Evolutionary conservation across 1,139 yeast genomes (phyloP), one percentile per base, ranked within the genome.

Genomic region (Blastobotrys illinoisensis): DNA sequence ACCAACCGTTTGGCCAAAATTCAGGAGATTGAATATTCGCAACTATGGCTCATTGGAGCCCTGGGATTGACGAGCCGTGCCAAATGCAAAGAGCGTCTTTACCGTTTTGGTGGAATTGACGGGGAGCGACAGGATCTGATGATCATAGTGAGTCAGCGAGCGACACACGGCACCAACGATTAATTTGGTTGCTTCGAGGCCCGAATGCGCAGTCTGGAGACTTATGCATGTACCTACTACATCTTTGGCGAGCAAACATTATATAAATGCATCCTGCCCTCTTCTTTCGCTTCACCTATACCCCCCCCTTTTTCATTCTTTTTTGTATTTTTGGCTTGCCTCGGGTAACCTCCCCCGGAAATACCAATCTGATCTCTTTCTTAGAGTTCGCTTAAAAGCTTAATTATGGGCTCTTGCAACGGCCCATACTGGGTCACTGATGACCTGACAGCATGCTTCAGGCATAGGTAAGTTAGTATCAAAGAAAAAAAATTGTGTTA

Each of bases 381-480:
- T 32, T 32, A 13, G 16, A 16, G 16, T n/a, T 32, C 16, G 13
- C 3, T 16, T 32, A 6, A 11, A 32, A 7, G 16, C 3, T 32
- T 32, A 14, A 32, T n/a, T 32, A 32, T 32, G 40, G 40, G 40
- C 13, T 46, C 48, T 52, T 62, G 67, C 40, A 16, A 55, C 9
- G 64, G 61, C 36, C 60, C 66, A 9, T 44, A 58, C 44, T 66
- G 69, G 69, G 56, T 55, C 43, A 56, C 56, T 9, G 70, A 66
- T 44, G 69, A 65, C 51, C 51, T 67, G 23, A 61, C 58, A 32
- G 56, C 59, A 5, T 67, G 71, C 49, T 56, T 54, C 51, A 54
- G 62, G 28, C 69, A 67, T 46, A 52, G 54, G 69, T 66, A 60
- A 52, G 68, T 58, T 9, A 21, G 63, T 49, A 53, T 51, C 21